phyloP scores from a whole-genome alignment of 2,329 filamentous ascomycete genomes.

The Venturia asperata region DNA sequence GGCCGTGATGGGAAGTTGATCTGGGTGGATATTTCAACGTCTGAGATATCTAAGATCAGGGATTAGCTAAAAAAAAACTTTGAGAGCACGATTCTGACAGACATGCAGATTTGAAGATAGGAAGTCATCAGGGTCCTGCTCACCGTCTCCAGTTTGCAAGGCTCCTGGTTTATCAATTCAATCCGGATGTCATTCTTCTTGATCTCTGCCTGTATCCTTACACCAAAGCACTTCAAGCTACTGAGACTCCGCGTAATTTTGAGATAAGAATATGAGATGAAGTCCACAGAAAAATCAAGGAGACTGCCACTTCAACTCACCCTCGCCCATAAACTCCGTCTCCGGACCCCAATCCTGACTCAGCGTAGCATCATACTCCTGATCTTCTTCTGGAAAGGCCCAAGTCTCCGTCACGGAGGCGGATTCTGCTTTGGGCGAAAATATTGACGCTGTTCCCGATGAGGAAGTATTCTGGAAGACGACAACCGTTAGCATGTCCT shows the following conservation, averaged over 20 bases:
- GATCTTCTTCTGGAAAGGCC: constrained; percentile 7
- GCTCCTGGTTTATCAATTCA: not conserved
- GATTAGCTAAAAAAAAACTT: not conserved
- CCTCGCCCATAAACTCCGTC: constrained; percentile 8
- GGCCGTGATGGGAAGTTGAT: constrained; percentile 16
- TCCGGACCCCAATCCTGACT: constrained; percentile 7
- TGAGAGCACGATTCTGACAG: not conserved
- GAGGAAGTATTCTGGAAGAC: constrained; percentile 9
- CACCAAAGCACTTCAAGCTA: too few species aligned
- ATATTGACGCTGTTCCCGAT: constrained; percentile 1
- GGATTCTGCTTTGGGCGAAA: constrained; percentile 3
- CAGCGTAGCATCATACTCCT: not conserved
- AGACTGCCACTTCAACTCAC: constrained; percentile 7
- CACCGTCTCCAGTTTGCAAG: constrained; percentile 13
- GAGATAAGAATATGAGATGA: not conserved
- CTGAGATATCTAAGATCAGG: not conserved
- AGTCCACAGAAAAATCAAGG: not conserved
- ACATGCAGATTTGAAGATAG: not conserved
- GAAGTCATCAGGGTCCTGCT: constrained; percentile 2
- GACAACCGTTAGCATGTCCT: not conserved
- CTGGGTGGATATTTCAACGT: not conserved
- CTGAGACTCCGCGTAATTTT: not conserved
- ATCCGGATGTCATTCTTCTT: too few species aligned
- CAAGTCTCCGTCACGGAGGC: not conserved
- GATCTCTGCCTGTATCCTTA: not conserved